Evolutionary conservation across 345 rosid genomes (phyloP), one percentile per base, ranked within the genome.

Genomic region (Eucalyptus leucophloia): DNA sequence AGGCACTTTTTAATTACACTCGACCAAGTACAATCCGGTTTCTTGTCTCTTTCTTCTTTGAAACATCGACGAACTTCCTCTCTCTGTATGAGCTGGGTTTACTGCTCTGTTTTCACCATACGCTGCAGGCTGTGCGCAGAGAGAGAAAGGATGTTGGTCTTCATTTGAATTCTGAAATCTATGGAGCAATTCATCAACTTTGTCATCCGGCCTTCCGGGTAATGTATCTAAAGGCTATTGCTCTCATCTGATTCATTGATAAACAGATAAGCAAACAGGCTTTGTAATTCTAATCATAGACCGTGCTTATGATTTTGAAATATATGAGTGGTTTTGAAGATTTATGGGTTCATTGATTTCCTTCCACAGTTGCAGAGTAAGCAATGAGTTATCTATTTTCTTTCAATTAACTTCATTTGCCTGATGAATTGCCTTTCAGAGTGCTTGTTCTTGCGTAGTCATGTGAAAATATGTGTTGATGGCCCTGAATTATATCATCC

Each of bases 391-490:
- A 40, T 17, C 34, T 69, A 21, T 69, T 60, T 28, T 60, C 67
- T 60, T 28, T 69, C 8, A 32, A 10, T 69, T 18, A 34, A 69
- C 81, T 32, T 32, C 81, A 18, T 7, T 8, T 32, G 81, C 42
- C 34, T 37, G 81, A 32, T 34, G 81, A 69, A 69, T 69, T 34
- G 24, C 42, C 24, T 17, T 34, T 9, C 19, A 23, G 80, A 40
- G 40, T 69, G 34, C 81, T 69, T 32, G 42, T 32, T 34, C 80
- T 67, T 67, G 80, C 9, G 7, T 32, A 32, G 80, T 18, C 80
- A 95, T 92, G 96, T 17, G 80, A 98, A 21, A 97, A 67, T 16
- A 67, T 67, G 80, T 32, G 21, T 8, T 32, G 80, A 67, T 32
- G 34, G 80, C 40, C 5, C 8, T 32, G 23, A 21, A 16, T 34